phyloP scores from a whole-genome alignment of 2,329 filamentous ascomycete genomes.

The Alternaria gansuensis region DNA sequence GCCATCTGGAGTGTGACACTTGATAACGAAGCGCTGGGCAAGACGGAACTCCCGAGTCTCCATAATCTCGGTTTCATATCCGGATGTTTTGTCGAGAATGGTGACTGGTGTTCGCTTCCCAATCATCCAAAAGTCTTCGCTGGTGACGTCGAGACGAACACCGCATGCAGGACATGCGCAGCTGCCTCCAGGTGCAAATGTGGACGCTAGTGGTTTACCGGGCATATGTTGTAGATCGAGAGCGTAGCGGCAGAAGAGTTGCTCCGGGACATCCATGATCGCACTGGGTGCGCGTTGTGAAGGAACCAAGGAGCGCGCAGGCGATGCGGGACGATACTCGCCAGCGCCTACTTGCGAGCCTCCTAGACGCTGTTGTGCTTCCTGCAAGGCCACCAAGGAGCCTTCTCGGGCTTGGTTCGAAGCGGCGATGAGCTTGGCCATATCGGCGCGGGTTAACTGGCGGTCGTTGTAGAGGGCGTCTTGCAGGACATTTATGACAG shows the following conservation, averaged over 20 bases:
- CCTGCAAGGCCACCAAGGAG: conserved; percentile 51
- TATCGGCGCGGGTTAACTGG: conserved; percentile 51
- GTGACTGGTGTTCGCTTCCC: conserved; percentile 46
- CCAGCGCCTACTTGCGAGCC: conserved; percentile 11
- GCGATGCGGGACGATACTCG: conserved; percentile 28
- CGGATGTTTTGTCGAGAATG: conserved; percentile 30
- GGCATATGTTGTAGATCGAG: conserved; percentile 46
- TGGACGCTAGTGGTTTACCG: conserved; percentile 41
- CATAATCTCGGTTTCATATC: conserved; percentile 45
- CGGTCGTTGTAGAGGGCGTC: conserved; percentile 55
- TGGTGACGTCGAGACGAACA: conserved; percentile 37
- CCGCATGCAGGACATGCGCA: conserved; percentile 47
- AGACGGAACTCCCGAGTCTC: conserved; percentile 51
- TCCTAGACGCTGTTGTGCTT: conserved; percentile 48
- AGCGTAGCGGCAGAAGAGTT: conserved; percentile 50
- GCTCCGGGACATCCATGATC: conserved; percentile 29
- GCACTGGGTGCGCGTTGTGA: conserved; percentile 40
- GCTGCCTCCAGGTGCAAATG: conserved; percentile 45
- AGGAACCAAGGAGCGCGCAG: conserved; percentile 32
- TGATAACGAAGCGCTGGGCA: conserved; percentile 51
- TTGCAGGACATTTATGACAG: conserved; percentile 56
- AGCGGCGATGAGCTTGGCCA: conserved; percentile 53
- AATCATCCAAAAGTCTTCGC: conserved; percentile 53
- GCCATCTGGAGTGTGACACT: conserved; percentile 50
- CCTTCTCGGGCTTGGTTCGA: conserved; percentile 55